Percentiles rank a stretch among this genome's conserved stretches.
These are phyloP conservation scores for Chlorella sorokiniana DNA, from an alignment of 139 green algal genomes.

Conservation along the genomic window DNA sequence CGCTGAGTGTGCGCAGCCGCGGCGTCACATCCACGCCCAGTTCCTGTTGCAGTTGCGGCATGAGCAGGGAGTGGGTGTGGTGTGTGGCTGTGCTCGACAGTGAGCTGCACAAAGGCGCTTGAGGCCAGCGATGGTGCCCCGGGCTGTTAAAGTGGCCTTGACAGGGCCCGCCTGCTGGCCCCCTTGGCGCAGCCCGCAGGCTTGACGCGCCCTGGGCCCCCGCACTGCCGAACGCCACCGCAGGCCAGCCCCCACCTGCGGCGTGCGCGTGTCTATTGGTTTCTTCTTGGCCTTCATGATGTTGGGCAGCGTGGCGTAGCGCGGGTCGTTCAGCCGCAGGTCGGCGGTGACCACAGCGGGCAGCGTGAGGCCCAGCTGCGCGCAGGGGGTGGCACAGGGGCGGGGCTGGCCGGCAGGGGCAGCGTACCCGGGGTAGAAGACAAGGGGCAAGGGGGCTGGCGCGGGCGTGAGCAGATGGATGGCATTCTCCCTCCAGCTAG, in stretches of 20 bases:
- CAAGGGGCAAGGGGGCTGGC: neutral
- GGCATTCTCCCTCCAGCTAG: too few relatives aligned
- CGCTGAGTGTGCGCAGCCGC: conserved; percentile 55
- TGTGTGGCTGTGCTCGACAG: neutral
- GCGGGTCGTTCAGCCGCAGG: conserved; percentile 90
- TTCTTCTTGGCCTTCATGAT: conserved; percentile 97
- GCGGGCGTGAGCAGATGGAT: too few relatives aligned
- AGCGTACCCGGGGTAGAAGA: too few relatives aligned
- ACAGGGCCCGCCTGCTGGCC: neutral
- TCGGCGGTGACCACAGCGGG: conserved; percentile 93
- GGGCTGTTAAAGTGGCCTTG: neutral
- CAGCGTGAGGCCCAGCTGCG: conserved; percentile 64
- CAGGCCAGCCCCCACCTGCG: conserved; percentile 31
- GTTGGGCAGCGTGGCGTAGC: conserved; percentile 91
- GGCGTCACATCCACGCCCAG: conserved; percentile 56
- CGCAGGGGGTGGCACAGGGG: neutral
- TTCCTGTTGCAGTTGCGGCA: too few relatives aligned
- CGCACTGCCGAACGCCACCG: neutral
- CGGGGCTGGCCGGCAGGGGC: neutral
- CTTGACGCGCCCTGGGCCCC: too few relatives aligned
- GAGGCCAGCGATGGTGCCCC: too few relatives aligned
- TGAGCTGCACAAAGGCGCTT: neutral
- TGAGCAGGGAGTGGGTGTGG: neutral
- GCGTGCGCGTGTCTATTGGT: conserved; percentile 63
- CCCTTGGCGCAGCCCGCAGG: neutral